Evolutionary conservation across 2,329 filamentous ascomycete genomes (phyloP).

Genomic region (Tolypocladium capitatum): DNA sequence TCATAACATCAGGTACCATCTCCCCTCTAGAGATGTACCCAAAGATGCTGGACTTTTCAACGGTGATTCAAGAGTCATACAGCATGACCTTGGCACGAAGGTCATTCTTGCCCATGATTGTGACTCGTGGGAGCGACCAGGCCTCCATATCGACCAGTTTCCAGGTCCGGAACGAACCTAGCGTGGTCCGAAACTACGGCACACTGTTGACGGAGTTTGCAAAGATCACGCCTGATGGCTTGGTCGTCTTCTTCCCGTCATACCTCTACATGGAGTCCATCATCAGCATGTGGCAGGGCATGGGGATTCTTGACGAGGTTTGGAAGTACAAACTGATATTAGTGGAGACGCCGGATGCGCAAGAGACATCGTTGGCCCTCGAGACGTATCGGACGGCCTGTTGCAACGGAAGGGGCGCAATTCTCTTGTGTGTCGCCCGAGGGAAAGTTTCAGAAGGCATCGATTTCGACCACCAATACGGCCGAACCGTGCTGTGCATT

Average conservation of each 20-base stretch:
- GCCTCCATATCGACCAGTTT: slow-evolving; percentile 87
- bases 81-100: slow-evolving; percentile 86
- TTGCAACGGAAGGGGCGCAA: slow-evolving; percentile 88
- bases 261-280: slow-evolving; percentile 99
- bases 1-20: slow-evolving; percentile 95
- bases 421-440: slow-evolving; percentile 86
- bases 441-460: slow-evolving; percentile 97
- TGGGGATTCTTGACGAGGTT: slow-evolving; percentile 93
- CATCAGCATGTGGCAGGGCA: slow-evolving; percentile 98
- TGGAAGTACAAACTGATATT: slow-evolving; percentile 99
- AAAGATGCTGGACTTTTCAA: slow-evolving; percentile 89
- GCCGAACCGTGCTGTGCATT: slow-evolving; percentile 88
- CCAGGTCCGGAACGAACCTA: slow-evolving; percentile 87
- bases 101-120: slow-evolving; percentile 97
- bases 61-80: slow-evolving; percentile 94
- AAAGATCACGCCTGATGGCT: slow-evolving; percentile 87
- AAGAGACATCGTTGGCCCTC: slow-evolving; percentile 88
- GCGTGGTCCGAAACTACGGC: slow-evolving; percentile 94
- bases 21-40: slow-evolving; percentile 98
- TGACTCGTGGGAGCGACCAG: slow-evolving; percentile 89
- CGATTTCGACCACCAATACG: slow-evolving; percentile 98
- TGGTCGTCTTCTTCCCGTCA: slow-evolving; percentile 98
- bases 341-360: slow-evolving; percentile 92
- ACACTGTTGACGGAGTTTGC: slow-evolving; percentile 88
- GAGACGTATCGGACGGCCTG: slow-evolving; percentile 97